These are phyloP conservation scores for Mycena belliarum DNA, from an alignment of 768 basidiomycete species.

Conservation along the genomic window DNA sequence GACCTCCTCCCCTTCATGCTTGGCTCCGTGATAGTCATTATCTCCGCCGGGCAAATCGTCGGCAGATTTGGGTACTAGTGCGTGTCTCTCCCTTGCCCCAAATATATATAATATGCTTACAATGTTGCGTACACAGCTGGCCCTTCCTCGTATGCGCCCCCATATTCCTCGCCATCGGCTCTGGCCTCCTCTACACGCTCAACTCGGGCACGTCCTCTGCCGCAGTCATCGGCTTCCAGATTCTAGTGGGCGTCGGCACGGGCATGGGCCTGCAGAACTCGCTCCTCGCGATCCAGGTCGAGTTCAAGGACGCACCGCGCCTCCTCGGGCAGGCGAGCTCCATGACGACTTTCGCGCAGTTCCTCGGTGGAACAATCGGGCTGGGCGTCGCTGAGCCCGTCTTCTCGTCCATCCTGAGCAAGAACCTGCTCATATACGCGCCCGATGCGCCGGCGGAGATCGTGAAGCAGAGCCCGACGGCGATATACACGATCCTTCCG, in stretches of 20 bases:
- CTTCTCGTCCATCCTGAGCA: slow-evolving; percentile 12
- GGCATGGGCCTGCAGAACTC: slow-evolving; percentile 24
- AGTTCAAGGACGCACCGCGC: slow-evolving; percentile 6
- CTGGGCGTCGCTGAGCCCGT: slow-evolving; percentile 17
- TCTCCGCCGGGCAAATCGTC: slow-evolving; percentile 7
- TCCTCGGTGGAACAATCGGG: slow-evolving; percentile 18
- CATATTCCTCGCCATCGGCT: slow-evolving; percentile 17
- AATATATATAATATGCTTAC: not conserved
- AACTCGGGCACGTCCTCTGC: not conserved
- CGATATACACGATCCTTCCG: slow-evolving; percentile 14
- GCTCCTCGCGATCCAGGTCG: slow-evolving; percentile 22
- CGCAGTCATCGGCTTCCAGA: slow-evolving; percentile 18
- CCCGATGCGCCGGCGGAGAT: slow-evolving; percentile 14
- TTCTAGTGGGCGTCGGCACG: slow-evolving; percentile 20
- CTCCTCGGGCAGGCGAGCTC: slow-evolving; percentile 19
- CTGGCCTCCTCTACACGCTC: slow-evolving; percentile 17
- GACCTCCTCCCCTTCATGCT: slow-evolving; percentile 21
- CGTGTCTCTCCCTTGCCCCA: not conserved
- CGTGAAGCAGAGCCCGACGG: slow-evolving; percentile 17
- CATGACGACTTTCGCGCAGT: slow-evolving; percentile 20
- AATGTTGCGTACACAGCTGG: not conserved
- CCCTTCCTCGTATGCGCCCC: slow-evolving; percentile 10
- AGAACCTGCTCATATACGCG: slow-evolving; percentile 13
- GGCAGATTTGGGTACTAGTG: slow-evolving; percentile 12
- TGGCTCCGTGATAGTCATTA: slow-evolving; percentile 5